Percentiles rank a stretch among this genome's conserved stretches.
phyloP scores from a whole-genome alignment of 495 filamentous ascomycete species.

The Aspergillus incahuasiensis region DNA sequence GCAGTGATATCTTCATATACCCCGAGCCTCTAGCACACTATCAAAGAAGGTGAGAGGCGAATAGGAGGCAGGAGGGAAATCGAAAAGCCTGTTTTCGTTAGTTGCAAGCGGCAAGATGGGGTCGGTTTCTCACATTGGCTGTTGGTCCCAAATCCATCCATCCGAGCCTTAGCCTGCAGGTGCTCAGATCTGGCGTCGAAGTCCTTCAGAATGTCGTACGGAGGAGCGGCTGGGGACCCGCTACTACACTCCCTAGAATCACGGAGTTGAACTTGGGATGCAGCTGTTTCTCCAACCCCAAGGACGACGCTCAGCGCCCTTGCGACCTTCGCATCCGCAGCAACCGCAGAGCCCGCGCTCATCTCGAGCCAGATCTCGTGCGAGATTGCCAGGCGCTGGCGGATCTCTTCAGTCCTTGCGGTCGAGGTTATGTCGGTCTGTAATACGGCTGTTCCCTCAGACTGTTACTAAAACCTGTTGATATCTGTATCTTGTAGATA shows the following conservation, averaged over 20 bases:
- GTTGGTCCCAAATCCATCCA: background rate
- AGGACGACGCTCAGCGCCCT: background rate
- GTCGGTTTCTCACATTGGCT: background rate
- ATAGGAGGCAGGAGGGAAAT: background rate
- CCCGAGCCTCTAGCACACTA: background rate
- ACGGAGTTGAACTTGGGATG: background rate
- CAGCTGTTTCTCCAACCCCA: background rate
- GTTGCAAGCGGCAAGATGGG: background rate
- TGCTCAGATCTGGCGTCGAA: background rate
- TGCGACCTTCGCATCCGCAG: background rate
- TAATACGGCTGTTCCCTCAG: too few species aligned
- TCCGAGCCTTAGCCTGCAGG: too few species aligned
- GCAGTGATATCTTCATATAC: background rate
- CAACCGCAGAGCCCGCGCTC: background rate
- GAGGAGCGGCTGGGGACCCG: too few species aligned
- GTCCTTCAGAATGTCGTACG: background rate
- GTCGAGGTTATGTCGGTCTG: background rate
- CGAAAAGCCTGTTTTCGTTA: background rate
- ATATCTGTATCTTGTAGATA: background rate
- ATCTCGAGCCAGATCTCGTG: background rate
- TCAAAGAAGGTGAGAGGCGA: background rate
- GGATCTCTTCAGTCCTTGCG: background rate
- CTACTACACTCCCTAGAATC: too few species aligned
- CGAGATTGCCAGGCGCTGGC: background rate
- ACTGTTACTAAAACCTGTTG: background rate